These are phyloP conservation scores for Chrysoporthe puriensis DNA, from an alignment of 2,329 filamentous ascomycete species.

Conservation along the genomic window DNA sequence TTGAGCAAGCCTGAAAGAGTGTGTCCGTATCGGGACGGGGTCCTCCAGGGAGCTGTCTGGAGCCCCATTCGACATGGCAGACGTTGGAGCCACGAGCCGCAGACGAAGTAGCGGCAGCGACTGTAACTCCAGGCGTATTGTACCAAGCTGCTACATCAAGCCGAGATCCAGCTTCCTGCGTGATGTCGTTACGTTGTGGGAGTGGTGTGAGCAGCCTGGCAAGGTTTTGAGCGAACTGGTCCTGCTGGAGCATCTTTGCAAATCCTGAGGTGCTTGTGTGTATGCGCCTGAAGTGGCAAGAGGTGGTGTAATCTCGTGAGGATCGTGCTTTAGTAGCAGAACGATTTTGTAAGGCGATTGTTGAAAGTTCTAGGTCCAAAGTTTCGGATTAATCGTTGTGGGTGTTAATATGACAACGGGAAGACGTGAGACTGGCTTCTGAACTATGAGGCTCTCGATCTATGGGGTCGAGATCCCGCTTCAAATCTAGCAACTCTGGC, in stretches of 20 bases:
- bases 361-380: neutral
- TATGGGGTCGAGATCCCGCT: too few species aligned
- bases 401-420: neutral
- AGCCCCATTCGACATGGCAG: constrained; percentile 20
- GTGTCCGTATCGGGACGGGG: constrained; percentile 18
- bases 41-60: constrained; percentile 6
- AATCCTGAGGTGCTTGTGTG: too few species aligned
- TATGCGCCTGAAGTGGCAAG: neutral
- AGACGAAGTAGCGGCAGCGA: constrained; percentile 13
- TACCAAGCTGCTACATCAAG: constrained; percentile 21
- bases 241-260: constrained; percentile 18
- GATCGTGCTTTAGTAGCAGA: neutral
- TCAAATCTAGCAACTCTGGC: too few species aligned
- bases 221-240: constrained; percentile 12
- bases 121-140: constrained; percentile 19
- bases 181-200: neutral
- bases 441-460: neutral
- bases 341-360: neutral
- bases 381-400: neutral
- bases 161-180: neutral
- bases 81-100: neutral
- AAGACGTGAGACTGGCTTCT: neutral
- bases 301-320: neutral
- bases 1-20: constrained; percentile 24
- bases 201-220: constrained; percentile 15